These are phyloP conservation scores for Microcyclosporella mali DNA, from an alignment of 2,329 filamentous ascomycete genomes.

Conservation along the genomic window DNA sequence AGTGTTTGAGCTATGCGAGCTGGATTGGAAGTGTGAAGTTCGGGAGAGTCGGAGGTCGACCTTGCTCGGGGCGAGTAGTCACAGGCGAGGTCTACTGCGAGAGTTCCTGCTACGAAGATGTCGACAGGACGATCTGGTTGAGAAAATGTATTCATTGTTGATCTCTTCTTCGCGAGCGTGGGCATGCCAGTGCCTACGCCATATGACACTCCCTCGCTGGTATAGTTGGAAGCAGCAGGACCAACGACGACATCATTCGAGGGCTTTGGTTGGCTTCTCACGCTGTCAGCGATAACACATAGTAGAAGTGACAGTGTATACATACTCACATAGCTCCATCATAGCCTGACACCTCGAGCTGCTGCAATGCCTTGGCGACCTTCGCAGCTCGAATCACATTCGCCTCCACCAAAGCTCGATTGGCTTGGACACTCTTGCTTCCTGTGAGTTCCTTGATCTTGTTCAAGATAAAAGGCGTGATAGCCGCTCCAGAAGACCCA, in stretches of 20 bases:
- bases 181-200: neutral
- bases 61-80: conserved; percentile 23
- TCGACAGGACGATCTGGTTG: conserved; percentile 40
- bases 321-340: conserved; percentile 14
- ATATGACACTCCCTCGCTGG: conserved; percentile 10
- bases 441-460: conserved; percentile 75
- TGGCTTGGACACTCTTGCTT: conserved; percentile 65
- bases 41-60: conserved; percentile 39
- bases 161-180: neutral
- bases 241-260: conserved; percentile 6
- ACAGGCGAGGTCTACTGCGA: conserved; percentile 49
- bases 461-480: conserved; percentile 75
- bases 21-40: conserved; percentile 77
- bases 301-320: neutral
- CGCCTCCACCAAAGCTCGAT: conserved; percentile 61
- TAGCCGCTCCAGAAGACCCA: conserved; percentile 65
- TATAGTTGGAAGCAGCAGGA: conserved; percentile 14
- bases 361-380: conserved; percentile 57
- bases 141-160: neutral
- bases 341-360: conserved; percentile 41
- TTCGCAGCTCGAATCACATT: conserved; percentile 61
- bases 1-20: conserved; percentile 73
- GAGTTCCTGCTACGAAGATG: conserved; percentile 85
- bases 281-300: neutral
- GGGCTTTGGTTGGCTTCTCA: neutral